Evolutionary conservation across 2,329 filamentous ascomycete genomes (phyloP).

Genomic region (Neocatenulostroma microsporum): DNA sequence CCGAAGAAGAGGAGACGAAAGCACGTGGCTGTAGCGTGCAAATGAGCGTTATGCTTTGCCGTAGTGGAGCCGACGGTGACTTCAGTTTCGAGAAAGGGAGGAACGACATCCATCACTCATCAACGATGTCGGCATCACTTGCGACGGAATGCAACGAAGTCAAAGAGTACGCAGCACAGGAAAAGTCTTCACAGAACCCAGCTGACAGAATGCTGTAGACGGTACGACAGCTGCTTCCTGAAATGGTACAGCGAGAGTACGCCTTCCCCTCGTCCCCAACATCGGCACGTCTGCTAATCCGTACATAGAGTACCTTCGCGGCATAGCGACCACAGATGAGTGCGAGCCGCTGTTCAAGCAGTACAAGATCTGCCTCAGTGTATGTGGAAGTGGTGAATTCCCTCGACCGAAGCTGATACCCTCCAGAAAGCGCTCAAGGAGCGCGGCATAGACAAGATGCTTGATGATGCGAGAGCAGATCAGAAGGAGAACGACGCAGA

Average conservation of each 20-base stretch:
- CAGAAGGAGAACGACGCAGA: conserved; percentile 78
- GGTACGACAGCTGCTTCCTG: conserved; percentile 93
- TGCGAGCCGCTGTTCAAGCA: conserved; percentile 79
- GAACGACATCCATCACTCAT: conserved; percentile 5
- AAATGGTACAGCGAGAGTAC: conserved; percentile 99
- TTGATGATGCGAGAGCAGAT: conserved; percentile 83
- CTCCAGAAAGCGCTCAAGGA: conserved; percentile 73
- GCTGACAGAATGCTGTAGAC: conserved; percentile 46
- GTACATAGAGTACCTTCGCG: conserved; percentile 79
- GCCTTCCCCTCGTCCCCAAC: conserved; percentile 25
- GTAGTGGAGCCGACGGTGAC: background rate
- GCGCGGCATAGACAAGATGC: conserved; percentile 83
- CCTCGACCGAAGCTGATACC: background rate
- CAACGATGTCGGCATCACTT: conserved; percentile 86
- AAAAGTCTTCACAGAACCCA: background rate
- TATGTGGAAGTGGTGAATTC: conserved; percentile 39
- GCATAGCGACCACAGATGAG: conserved; percentile 74
- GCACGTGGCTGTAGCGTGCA: too few relatives aligned
- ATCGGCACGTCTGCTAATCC: background rate
- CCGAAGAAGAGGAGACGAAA: too few relatives aligned
- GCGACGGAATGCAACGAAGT: conserved; percentile 91
- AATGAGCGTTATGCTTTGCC: background rate
- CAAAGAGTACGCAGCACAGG: conserved; percentile 66
- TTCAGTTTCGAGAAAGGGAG: background rate
- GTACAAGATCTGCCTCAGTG: conserved; percentile 79